Evolutionary conservation across 768 basidiomycete species (phyloP).

Genomic region (Mycena maculata): DNA sequence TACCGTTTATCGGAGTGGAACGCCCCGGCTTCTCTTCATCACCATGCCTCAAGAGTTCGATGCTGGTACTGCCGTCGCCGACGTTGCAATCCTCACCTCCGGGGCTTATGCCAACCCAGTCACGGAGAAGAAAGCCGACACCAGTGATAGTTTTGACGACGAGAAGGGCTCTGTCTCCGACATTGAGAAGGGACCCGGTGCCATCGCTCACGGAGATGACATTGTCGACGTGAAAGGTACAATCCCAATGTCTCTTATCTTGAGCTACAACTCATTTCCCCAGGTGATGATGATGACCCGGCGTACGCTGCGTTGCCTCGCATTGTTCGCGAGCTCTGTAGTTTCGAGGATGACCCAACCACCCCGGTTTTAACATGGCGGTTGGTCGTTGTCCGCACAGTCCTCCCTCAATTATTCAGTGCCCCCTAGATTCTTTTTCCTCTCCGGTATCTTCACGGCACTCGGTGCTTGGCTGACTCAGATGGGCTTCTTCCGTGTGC

Average conservation of each 20-base stretch:
- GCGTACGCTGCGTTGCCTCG: constrained; percentile 36
- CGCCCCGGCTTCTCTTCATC: not conserved
- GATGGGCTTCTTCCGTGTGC: constrained; percentile 41
- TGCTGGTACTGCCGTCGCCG: constrained; percentile 15
- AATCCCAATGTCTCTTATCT: not conserved
- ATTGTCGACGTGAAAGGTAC: constrained; percentile 32
- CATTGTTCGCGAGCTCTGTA: constrained; percentile 40
- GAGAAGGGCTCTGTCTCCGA: constrained; percentile 25
- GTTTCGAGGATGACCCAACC: constrained; percentile 39
- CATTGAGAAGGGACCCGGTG: constrained; percentile 21
- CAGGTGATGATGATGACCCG: constrained; percentile 40
- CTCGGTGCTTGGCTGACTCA: constrained; percentile 43
- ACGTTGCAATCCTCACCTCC: constrained; percentile 26
- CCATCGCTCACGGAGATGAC: constrained; percentile 19
- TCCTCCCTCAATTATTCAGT: not conserved
- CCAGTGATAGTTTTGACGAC: constrained; percentile 27
- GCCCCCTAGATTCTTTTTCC: constrained; percentile 34
- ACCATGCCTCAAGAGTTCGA: constrained; percentile 29
- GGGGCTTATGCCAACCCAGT: constrained; percentile 10
- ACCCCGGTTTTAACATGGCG: constrained; percentile 41
- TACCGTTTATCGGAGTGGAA: not conserved
- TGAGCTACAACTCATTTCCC: not conserved
- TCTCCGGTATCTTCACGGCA: constrained; percentile 38
- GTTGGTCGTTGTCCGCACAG: constrained; percentile 13
- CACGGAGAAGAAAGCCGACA: constrained; percentile 10